Percentiles rank a stretch among this genome's conserved stretches.
These are phyloP conservation scores for Trifolium pratense DNA, from an alignment of 306 rosid species.

Conservation along the genomic window DNA sequence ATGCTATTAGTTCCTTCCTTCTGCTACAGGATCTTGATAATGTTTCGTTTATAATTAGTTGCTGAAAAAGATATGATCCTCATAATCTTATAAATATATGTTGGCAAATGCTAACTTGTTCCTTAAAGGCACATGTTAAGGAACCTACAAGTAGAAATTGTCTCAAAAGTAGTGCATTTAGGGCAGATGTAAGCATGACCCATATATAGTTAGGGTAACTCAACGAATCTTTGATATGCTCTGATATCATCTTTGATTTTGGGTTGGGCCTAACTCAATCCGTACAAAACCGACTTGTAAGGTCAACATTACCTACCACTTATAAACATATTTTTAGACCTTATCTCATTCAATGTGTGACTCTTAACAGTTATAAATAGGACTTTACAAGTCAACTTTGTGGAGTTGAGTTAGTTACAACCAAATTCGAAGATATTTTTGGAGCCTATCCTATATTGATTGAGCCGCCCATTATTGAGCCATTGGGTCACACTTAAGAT, in stretches of 20 bases:
- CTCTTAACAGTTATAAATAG: not conserved
- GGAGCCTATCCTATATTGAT: not conserved
- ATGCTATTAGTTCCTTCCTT: constrained; percentile 34
- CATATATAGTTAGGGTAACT: too few species aligned
- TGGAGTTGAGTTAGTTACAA: not conserved
- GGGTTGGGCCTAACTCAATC: not conserved
- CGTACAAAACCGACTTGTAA: not conserved
- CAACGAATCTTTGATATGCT: too few species aligned
- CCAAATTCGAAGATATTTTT: not conserved
- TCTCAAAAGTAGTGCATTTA: too few species aligned
- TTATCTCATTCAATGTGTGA: too few species aligned
- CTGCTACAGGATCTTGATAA: constrained; percentile 35
- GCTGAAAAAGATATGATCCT: constrained; percentile 34
- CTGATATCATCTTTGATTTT: too few species aligned
- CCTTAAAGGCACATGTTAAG: too few species aligned
- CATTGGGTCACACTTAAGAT: not conserved
- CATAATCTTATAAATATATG: not conserved
- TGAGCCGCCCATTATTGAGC: not conserved
- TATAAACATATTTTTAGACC: too few species aligned
- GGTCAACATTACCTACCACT: too few species aligned
- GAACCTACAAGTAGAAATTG: too few species aligned
- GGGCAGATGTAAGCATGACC: too few species aligned
- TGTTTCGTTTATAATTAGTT: constrained; percentile 19
- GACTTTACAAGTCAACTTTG: not conserved
- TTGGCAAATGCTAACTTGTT: too few species aligned